Evolutionary conservation across 768 basidiomycete species (phyloP), one percentile per base, ranked within the genome.

Genomic region (Polyporus arcularius): DNA sequence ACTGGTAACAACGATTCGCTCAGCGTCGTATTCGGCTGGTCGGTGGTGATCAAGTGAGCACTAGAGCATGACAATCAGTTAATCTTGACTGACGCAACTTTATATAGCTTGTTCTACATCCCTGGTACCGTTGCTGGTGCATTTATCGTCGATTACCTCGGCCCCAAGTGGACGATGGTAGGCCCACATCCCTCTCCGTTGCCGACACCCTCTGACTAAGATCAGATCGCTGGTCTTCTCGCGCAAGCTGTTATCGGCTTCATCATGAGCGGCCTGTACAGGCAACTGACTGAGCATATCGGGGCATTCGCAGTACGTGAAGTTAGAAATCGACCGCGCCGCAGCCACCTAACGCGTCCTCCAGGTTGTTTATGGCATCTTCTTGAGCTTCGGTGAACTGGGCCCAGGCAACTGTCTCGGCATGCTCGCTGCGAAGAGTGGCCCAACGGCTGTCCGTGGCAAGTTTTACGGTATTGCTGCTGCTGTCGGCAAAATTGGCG

Each of bases 341-440:
- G 59, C 43, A 1, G 26, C n/a, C 7, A 16, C 16, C 47, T 59
- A 12, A 67, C 40, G 48, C 7, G 51, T 8, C 42, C 21, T 42
- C 46, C 57, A 86, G 84, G 85, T 96, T 38, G 77, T 97, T 8
- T 96, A 97, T 67, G 96, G 95, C 14, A 85, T 97, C 51, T 97
- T 97, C 83, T 71, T 96, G 67, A 87, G 85, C 68, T 88, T 94
- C 57, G 96, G 95, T 49, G 95, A 96, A 76, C 76, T 94, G 30
- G 92, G 91, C 80, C 92, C 94, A 6, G 94, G 94, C 41, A 94
- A 96, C 74, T 88, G 85, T 64, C 78, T 94, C 48, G 94, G 93
- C 63, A 78, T 98, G 15, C 80, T 96, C 64, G 94, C 94, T 8
- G 80, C 87, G 58, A 97, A 98, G 76, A 83, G 82, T 2, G 86